Evolutionary conservation across 2,329 filamentous ascomycete genomes (phyloP).

Genomic region (Metarhizium brunneum): DNA sequence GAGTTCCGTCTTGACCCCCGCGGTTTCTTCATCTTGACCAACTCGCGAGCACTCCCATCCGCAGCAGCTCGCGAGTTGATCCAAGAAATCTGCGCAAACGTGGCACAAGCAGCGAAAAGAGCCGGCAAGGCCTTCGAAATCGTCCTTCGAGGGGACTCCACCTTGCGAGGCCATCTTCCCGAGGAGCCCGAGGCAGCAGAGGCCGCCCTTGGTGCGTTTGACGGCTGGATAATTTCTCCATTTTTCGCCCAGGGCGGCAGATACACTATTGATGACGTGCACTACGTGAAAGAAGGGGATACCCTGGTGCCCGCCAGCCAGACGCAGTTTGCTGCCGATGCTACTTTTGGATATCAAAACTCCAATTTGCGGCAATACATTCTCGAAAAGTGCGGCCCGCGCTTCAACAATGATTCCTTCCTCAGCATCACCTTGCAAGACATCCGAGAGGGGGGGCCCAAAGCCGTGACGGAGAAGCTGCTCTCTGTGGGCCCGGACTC

Average conservation of each 20-base stretch:
- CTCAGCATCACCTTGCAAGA: conserved; percentile 20
- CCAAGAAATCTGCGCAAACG: conserved; percentile 36
- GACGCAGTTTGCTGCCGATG: conserved; percentile 48
- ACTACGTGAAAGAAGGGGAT: conserved; percentile 46
- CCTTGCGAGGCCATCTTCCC: conserved; percentile 45
- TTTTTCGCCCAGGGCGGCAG: conserved; percentile 49
- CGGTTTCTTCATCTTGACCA: conserved; percentile 52
- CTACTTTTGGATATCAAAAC: conserved; percentile 45
- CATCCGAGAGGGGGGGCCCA: conserved; percentile 20
- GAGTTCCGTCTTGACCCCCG: conserved; percentile 30
- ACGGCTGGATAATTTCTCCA: conserved; percentile 44
- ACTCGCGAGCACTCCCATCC: conserved; percentile 44
- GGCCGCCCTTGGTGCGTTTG: conserved; percentile 34
- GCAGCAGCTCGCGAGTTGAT: conserved; percentile 35
- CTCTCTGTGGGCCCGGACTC: conserved; percentile 23
- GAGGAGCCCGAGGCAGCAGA: conserved; percentile 42
- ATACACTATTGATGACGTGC: conserved; percentile 44
- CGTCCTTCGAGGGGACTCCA: conserved; percentile 46
- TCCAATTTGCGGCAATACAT: conserved; percentile 40
- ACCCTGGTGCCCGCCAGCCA: conserved; percentile 29
- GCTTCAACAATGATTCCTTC: conserved; percentile 16
- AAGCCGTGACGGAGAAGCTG: conserved; percentile 15
- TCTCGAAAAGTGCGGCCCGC: conserved; percentile 35
- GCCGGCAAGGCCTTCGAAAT: conserved; percentile 37
- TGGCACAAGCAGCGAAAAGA: conserved; percentile 33